Percentiles rank a stretch among this genome's conserved stretches.
phyloP scores from a whole-genome alignment of 208 protist species.

The Wallacemonas sp. region DNA sequence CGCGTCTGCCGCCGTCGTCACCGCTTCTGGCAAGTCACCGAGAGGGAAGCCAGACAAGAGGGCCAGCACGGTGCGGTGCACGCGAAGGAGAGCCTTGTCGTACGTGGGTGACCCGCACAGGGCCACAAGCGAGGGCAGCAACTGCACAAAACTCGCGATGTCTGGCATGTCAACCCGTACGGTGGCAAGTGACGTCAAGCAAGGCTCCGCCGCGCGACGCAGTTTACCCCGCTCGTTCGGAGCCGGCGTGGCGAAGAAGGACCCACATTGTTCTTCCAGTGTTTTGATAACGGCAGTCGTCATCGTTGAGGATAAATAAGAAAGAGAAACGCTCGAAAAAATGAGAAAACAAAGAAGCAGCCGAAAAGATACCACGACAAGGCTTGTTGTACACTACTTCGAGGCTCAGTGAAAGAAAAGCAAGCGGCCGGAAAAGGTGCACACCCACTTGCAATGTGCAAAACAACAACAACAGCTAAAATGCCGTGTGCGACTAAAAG shows the following conservation, averaged over 20 bases:
- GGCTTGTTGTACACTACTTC: too few species aligned
- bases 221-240: conserved; percentile 15
- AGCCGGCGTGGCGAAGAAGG: background rate
- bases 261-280: conserved; percentile 18
- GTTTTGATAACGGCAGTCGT: conserved; percentile 3
- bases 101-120: conserved; percentile 17
- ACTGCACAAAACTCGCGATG: conserved; percentile 16
- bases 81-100: conserved; percentile 16
- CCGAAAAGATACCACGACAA: conserved; percentile 4
- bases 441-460: too few species aligned
- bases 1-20: conserved; percentile 2
- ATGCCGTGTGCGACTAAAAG: conserved; percentile 15
- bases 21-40: background rate
- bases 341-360: too few species aligned
- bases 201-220: conserved; percentile 7
- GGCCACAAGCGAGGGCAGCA: conserved; percentile 28
- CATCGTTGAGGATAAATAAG: background rate
- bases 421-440: too few species aligned
- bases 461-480: background rate
- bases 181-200: conserved; percentile 20
- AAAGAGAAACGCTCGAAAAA: too few species aligned
- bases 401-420: too few species aligned
- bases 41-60: conserved; percentile 6
- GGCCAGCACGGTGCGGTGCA: background rate
- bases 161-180: conserved; percentile 10